Percentiles rank a stretch among this genome's conserved stretches.
Evolutionary conservation across 2,329 filamentous ascomycete genomes (phyloP).

Genomic region (Calycina herbarum): DNA sequence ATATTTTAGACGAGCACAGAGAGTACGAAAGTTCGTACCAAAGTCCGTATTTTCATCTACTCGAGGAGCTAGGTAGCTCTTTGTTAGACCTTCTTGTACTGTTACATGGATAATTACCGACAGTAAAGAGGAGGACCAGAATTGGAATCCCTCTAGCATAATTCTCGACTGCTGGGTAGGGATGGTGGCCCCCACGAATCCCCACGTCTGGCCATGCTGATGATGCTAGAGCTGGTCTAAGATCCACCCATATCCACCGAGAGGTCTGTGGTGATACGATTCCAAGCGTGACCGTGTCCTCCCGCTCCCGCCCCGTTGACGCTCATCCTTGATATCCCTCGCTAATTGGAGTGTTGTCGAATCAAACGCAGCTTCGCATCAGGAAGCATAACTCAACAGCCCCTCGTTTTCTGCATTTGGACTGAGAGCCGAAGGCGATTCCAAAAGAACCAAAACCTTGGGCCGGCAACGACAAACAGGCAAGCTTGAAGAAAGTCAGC

Average conservation of each 20-base stretch:
- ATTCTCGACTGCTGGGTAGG: not conserved
- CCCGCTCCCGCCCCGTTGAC: conserved; percentile 11
- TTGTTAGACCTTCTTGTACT: not conserved
- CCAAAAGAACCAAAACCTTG: not conserved
- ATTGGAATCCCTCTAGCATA: not conserved
- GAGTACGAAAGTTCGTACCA: no score
- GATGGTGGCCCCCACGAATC: conserved; percentile 5
- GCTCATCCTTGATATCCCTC: not conserved
- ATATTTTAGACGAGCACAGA: not conserved
- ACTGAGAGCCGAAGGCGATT: not conserved
- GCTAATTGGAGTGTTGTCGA: not conserved
- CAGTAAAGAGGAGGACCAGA: not conserved
- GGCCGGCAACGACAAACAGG: not conserved
- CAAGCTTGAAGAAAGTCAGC: no score
- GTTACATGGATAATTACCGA: conserved; percentile 10
- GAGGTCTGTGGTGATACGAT: conserved; percentile 5
- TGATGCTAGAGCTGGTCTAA: conserved; percentile 2
- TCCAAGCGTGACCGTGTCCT: conserved; percentile 1
- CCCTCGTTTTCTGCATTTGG: conserved; percentile 1
- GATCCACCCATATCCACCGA: not conserved
- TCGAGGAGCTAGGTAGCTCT: not conserved
- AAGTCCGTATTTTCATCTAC: not conserved
- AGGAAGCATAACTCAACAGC: not conserved
- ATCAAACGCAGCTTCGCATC: not conserved
- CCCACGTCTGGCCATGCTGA: conserved; percentile 5